phyloP scores from a whole-genome alignment of 2,329 filamentous ascomycete species.

The Pestalotiopsis sp. region DNA sequence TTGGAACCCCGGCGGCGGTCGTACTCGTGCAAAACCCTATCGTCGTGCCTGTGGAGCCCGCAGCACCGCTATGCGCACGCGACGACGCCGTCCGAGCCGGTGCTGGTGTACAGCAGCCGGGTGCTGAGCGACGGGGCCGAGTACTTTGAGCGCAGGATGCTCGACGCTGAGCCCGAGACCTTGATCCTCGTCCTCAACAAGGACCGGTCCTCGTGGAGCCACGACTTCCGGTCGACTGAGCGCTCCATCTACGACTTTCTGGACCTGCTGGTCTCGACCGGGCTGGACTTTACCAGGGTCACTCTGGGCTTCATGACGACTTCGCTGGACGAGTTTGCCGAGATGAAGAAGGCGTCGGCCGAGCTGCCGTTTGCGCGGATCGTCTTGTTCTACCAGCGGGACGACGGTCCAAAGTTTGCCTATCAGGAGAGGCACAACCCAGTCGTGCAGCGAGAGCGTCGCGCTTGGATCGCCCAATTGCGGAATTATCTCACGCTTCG shows the following conservation, averaged over 20 bases:
- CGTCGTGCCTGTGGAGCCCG: conserved; percentile 24
- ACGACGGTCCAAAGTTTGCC: conserved; percentile 19
- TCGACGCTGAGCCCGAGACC: conserved; percentile 23
- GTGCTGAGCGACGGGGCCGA: conserved; percentile 26
- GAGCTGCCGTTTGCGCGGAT: conserved; percentile 29
- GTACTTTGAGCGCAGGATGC: conserved; percentile 25
- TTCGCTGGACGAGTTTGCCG: conserved; percentile 27
- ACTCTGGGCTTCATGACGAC: conserved; percentile 31
- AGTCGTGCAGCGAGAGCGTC: conserved; percentile 27
- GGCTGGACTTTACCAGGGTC: conserved; percentile 26
- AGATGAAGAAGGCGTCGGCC: conserved; percentile 23
- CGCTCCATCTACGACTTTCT: conserved; percentile 33
- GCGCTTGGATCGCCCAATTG: conserved; percentile 29
- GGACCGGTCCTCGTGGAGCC: conserved; percentile 30
- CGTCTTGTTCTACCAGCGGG: conserved; percentile 24
- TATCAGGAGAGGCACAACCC: conserved; percentile 26
- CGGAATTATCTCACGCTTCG: conserved; percentile 37
- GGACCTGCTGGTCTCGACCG: conserved; percentile 27
- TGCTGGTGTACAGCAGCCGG: conserved; percentile 20
- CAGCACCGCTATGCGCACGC: conserved; percentile 25
- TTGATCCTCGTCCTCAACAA: conserved; percentile 30
- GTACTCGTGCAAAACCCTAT: conserved; percentile 31
- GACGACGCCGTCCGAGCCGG: conserved; percentile 20
- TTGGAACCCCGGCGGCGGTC: conserved; percentile 27
- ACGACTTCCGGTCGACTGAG: conserved; percentile 28